Evolutionary conservation across 345 rosid genomes (phyloP).

Genomic region (Bruguiera sexangula): DNA sequence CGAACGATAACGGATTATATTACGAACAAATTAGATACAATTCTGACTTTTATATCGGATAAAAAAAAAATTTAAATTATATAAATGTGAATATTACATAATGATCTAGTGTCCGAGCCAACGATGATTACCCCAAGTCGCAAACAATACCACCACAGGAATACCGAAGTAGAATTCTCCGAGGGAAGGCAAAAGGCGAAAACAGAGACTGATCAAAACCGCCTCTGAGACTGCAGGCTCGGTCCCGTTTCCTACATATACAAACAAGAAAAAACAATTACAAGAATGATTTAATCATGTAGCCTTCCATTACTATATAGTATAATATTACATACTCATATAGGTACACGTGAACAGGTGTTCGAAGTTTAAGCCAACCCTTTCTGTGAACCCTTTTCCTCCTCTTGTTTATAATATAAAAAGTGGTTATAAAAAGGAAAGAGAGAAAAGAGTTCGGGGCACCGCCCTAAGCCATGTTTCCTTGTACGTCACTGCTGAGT

Average conservation of each 20-base stretch:
- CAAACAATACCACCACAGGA: no score
- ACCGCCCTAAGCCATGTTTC: conserved; percentile 60
- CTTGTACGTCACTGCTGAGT: conserved; percentile 44
- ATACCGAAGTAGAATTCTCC: conserved; percentile 8
- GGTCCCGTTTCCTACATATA: conserved; percentile 20
- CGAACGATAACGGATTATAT: no score
- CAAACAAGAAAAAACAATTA: no score
- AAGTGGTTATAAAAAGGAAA: background rate
- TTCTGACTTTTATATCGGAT: no score
- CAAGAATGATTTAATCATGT: no score
- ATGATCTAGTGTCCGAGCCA: no score
- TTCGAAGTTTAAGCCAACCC: conserved; percentile 47
- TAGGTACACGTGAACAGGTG: conserved; percentile 10
- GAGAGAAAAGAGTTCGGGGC: conserved; percentile 2
- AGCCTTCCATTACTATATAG: no score
- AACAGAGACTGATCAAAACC: conserved; percentile 22
- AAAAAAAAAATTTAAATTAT: no score
- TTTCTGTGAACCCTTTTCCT: conserved; percentile 3
- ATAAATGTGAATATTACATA: no score
- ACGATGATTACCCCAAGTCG: no score
- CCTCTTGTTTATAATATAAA: conserved; percentile 34
- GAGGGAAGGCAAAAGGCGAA: conserved; percentile 29
- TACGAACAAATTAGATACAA: no score
- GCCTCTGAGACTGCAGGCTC: conserved; percentile 37
- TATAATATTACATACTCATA: background rate